Base-by-base conservation (phyloP, 2,329 filamentous ascomycete species). In the Ceratocystis ficicola region DNA sequence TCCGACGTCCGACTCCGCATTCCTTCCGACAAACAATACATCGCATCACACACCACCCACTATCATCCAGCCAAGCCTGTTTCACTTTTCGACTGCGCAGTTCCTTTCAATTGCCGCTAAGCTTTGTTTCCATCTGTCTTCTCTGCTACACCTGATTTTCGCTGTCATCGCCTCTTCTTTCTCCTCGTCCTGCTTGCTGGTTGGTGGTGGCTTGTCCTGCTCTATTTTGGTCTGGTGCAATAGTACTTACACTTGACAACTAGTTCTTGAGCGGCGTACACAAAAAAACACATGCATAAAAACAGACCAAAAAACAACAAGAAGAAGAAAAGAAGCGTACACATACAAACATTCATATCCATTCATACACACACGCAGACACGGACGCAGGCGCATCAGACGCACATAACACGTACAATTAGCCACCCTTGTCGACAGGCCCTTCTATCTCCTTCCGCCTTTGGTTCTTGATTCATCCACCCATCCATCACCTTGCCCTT, bases 1-100 rank as follows among this genome's bases (percentile, higher is more conserved):
- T 32, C 55, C 55, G 55, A 59, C 30, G 17, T 36, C 55, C 28
- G 55, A 59, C 55, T 59, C 55, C 55, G 55, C 55, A 59, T 59
- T 59, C 55, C 55, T 59, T 59, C 55, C 55, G 55, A 59, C 30
- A 59, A 22, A n/a, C 55, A 59, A 25, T 52, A 52, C 48, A 52
- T 52, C 36, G 5, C 48, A 52, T 28, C 48, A 52, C 48, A n/a
- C 48, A 52, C 48, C 25, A 52, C 48, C 48, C 25, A 52, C 48
- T 25, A 15, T 41, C 12, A 41, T 41, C 36, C 36, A 28, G 22
- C 48, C 48, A 52, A 15, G 48, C 22, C 15, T 52, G 48, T 25
- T 52, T 22, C 6, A 20, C 10, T 52, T 50, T 50, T 20, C 48
- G 5, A 22, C 17, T n/a, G 46, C 17, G 15, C 17, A 22, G 46